Conservation (phyloP, 2,329 filamentous ascomycete genomes). For the Sporothrix humicola region DNA sequence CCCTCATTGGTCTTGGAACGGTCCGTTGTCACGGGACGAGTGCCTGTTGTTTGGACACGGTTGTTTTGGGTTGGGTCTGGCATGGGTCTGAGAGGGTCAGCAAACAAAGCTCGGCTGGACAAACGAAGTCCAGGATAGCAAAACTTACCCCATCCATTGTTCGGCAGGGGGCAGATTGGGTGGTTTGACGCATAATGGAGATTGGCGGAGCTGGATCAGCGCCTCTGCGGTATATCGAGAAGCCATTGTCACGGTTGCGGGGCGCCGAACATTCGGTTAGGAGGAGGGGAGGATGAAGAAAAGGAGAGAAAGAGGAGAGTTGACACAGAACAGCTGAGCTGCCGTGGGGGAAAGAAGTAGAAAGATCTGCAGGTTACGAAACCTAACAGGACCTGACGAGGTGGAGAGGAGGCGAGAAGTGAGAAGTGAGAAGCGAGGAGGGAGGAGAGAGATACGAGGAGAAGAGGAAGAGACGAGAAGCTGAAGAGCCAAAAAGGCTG, state of each 20-base stretch:
- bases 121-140: neutral
- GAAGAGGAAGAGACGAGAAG: no score
- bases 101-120: constrained; percentile 30
- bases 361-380: constrained; percentile 17
- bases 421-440: constrained; percentile 1
- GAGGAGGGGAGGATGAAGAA: neutral
- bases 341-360: neutral
- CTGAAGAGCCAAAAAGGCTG: no score
- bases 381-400: neutral
- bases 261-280: constrained; percentile 27
- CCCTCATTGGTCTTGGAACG: constrained; percentile 54
- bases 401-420: neutral
- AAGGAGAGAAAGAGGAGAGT: neutral
- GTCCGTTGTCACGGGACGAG: constrained; percentile 53
- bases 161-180: constrained; percentile 79
- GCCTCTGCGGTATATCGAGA: constrained; percentile 76
- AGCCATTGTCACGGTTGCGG: constrained; percentile 50
- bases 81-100: constrained; percentile 32
- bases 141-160: constrained; percentile 91
- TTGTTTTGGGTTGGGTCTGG: constrained; percentile 13
- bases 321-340: constrained; percentile 20
- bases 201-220: constrained; percentile 76
- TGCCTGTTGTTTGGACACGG: constrained; percentile 42
- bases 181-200: constrained; percentile 83
- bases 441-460: no score